phyloP scores from a whole-genome alignment of 1,284 basidiomycete genomes.

The Clitocybe nebularis region DNA sequence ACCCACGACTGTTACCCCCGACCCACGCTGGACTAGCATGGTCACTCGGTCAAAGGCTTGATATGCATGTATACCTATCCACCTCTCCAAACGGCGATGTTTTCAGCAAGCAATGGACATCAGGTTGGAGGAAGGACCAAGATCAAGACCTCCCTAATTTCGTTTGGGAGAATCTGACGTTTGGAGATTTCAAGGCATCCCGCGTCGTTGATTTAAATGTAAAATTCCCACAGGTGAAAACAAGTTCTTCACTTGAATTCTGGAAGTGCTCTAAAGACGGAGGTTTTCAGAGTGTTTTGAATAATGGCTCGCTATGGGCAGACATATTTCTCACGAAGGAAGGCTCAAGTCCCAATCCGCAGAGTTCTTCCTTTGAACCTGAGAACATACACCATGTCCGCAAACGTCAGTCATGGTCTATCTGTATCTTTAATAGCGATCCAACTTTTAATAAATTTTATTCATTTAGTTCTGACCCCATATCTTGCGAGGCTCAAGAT shows the following conservation, averaged over 20 bases:
- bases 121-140: conserved; percentile 40
- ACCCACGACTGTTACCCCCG: conserved; percentile 50
- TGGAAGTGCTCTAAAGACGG: conserved; percentile 4
- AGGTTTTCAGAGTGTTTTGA: conserved; percentile 58
- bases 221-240: conserved; percentile 66
- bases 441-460: no score
- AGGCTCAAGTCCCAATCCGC: conserved; percentile 61
- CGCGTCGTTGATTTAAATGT: conserved; percentile 65
- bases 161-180: conserved; percentile 81
- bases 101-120: conserved; percentile 51
- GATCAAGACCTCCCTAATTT: conserved; percentile 60
- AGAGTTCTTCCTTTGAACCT: conserved; percentile 46
- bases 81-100: conserved; percentile 58
- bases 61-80: conserved; percentile 76
- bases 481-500: conserved; percentile 72
- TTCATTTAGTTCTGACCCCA: conserved; percentile 82
- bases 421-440: no score
- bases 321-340: conserved; percentile 80
- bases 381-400: conserved; percentile 69
- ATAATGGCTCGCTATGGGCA: conserved; percentile 82
- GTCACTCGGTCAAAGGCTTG: conserved; percentile 53
- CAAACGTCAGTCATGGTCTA: conserved; percentile 78
- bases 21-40: conserved; percentile 51
- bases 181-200: conserved; percentile 75
- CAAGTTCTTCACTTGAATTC: neutral